Conservation (phyloP, 2,329 filamentous ascomycete genomes). For the Aspergillus arachidicola region DNA sequence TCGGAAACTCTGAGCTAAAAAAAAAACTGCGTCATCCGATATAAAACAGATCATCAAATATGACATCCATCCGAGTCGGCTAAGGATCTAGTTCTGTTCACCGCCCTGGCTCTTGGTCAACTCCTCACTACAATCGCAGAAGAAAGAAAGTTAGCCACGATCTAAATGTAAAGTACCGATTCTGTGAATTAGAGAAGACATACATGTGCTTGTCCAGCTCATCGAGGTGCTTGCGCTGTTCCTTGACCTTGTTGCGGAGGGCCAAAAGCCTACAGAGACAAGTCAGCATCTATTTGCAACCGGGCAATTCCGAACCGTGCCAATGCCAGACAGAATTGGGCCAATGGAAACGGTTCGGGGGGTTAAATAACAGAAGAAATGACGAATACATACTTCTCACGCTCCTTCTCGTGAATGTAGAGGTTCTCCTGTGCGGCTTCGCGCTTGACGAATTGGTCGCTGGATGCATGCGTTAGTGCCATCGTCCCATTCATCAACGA, state of each 20-base stretch:
- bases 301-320: not conserved
- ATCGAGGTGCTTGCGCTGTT: constrained; percentile 81
- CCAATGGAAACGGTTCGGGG: not conserved
- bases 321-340: not conserved
- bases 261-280: constrained; percentile 59
- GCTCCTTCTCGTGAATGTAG: constrained; percentile 84
- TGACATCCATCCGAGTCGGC: not conserved
- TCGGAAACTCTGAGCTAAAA: not conserved
- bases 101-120: constrained; percentile 73
- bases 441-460: constrained; percentile 89
- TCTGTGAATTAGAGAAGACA: constrained; percentile 34
- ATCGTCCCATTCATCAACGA: not conserved
- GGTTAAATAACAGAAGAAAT: not conserved
- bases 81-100: constrained; percentile 52
- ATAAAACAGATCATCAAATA: not conserved
- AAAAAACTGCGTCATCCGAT: not conserved
- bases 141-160: not conserved
- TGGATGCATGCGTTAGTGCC: constrained; percentile 39
- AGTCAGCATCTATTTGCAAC: constrained; percentile 11
- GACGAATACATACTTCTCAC: constrained; percentile 66
- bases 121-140: constrained; percentile 62
- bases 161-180: not conserved
- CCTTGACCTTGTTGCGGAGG: constrained; percentile 68
- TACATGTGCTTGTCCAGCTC: constrained; percentile 87
- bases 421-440: constrained; percentile 85